Conservation (phyloP, 2,329 filamentous ascomycete species). For the Colletotrichum tabaci region DNA sequence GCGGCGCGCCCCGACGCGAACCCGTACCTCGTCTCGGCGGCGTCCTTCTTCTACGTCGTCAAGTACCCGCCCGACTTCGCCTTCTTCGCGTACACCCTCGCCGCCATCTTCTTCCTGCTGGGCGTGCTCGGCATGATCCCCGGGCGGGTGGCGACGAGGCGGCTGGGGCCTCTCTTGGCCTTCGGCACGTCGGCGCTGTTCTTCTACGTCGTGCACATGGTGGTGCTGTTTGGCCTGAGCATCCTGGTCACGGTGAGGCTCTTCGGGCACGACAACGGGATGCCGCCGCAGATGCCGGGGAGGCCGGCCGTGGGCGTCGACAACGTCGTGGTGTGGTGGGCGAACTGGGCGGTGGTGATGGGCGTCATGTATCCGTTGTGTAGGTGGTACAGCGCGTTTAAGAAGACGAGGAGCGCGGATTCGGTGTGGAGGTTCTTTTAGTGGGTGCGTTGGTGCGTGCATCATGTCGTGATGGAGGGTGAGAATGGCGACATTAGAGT, state of each 20-base stretch:
- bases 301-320: constrained; percentile 52
- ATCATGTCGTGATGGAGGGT: constrained; percentile 21
- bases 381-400: constrained; percentile 59
- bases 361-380: constrained; percentile 59
- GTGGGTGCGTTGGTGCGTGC: background rate
- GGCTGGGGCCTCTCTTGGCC: constrained; percentile 55
- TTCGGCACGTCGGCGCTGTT: constrained; percentile 64
- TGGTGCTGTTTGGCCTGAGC: constrained; percentile 51
- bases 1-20: constrained; percentile 50
- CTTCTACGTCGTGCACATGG: constrained; percentile 60
- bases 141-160: constrained; percentile 45
- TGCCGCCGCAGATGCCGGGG: constrained; percentile 47
- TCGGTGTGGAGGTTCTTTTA: constrained; percentile 65
- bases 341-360: constrained; percentile 54
- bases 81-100: constrained; percentile 60
- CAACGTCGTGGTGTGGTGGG: constrained; percentile 55
- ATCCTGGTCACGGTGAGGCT: constrained; percentile 44
- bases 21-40: constrained; percentile 57
- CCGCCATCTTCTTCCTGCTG: constrained; percentile 56
- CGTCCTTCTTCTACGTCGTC: constrained; percentile 62
- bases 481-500: constrained; percentile 21
- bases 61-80: constrained; percentile 65
- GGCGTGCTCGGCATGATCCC: constrained; percentile 55
- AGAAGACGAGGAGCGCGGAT: constrained; percentile 57
- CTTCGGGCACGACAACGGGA: constrained; percentile 54